Base-by-base conservation (phyloP, 768 basidiomycete species). In the Trametes punicea region DNA sequence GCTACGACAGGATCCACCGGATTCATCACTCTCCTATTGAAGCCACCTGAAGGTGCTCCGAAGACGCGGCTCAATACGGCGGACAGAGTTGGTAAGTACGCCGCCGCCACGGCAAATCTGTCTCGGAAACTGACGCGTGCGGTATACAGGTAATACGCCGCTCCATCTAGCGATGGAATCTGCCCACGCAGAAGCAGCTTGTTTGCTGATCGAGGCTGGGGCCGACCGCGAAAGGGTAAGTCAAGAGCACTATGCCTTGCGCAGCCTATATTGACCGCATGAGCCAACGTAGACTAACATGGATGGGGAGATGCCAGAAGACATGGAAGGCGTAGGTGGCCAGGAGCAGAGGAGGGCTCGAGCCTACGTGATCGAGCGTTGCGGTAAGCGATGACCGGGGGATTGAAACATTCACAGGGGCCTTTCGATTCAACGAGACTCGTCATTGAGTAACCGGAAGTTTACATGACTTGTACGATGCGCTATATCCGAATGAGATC, bases 81-180 rank as follows among this genome's bases (percentile, higher is more conserved):
- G 47, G 92, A 93, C 77, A 82, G 89, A 49, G 75, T 89, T 44
- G 88, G 89, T 88, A 67, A 26, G 61, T 57, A 16, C 31, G 27
- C 38, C 29, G 44, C 30, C 42, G 9, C 36, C 30, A 47, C 50
- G 46, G 33, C 40, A 20, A 26, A 11, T 10, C 21, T 34, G 18
- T n/a, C 45, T 59, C 45, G 21, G 40, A 59, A 53, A 34, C 46
- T 62, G 58, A 64, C 58, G 52, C 34, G 55, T 60, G 36, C 16
- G 55, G 26, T 56, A 46, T 41, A 50, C 65, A 90, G 95, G 96
- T 47, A 97, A 98, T 67, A 98, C 97, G 2, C 93, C 97, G 2
- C 75, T 99, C 33, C 97, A 99, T 77, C 82, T 99, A 29, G 95
- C 96, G 16, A 89, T 99, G 87, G 96, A 99, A 65, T 93, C 90